Percentiles rank a stretch among this genome's conserved stretches.
Conservation (phyloP, 2,329 filamentous ascomycete species). For the Xylogone sp. region DNA sequence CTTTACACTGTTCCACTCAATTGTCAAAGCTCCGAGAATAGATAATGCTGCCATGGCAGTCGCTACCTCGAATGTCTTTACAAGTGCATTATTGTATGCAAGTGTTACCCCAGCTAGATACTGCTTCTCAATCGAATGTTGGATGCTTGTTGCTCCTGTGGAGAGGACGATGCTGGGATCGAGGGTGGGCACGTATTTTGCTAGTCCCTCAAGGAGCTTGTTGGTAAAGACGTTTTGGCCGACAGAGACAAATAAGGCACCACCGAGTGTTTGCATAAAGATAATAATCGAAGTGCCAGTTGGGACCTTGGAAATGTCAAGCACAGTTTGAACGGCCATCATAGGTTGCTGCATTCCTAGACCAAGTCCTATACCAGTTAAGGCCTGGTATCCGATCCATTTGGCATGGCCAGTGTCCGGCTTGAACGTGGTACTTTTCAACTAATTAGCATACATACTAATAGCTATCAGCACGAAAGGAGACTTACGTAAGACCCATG, state of each 20-base stretch:
- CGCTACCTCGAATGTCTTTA: constrained; percentile 50
- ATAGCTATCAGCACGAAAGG: constrained; percentile 8
- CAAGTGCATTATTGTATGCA: constrained; percentile 56
- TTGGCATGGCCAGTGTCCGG: constrained; percentile 40
- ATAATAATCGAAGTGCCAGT: constrained; percentile 51
- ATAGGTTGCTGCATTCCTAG: constrained; percentile 55
- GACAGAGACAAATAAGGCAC: constrained; percentile 55
- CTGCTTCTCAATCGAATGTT: constrained; percentile 43
- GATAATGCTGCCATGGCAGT: constrained; percentile 43
- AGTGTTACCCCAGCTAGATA: constrained; percentile 50
- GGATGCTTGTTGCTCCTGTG: constrained; percentile 58
- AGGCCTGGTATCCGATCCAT: constrained; percentile 56
- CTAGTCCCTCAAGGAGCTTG: constrained; percentile 31
- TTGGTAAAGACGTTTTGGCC: constrained; percentile 44
- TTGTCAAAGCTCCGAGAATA: constrained; percentile 38
- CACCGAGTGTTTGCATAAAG: constrained; percentile 55
- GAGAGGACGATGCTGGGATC: constrained; percentile 38
- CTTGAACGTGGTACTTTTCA: constrained; percentile 39
- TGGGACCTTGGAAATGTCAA: constrained; percentile 49
- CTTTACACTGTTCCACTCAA: constrained; percentile 54
- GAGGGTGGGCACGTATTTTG: constrained; percentile 36
- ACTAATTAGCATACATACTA: not conserved
- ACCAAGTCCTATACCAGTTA: constrained; percentile 52
- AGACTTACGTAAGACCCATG: constrained; percentile 45
- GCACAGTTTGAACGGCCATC: constrained; percentile 52